Evolutionary conservation across 179 eudicot genomes (phyloP).

Genomic region (Sideroxylon spinosum): DNA sequence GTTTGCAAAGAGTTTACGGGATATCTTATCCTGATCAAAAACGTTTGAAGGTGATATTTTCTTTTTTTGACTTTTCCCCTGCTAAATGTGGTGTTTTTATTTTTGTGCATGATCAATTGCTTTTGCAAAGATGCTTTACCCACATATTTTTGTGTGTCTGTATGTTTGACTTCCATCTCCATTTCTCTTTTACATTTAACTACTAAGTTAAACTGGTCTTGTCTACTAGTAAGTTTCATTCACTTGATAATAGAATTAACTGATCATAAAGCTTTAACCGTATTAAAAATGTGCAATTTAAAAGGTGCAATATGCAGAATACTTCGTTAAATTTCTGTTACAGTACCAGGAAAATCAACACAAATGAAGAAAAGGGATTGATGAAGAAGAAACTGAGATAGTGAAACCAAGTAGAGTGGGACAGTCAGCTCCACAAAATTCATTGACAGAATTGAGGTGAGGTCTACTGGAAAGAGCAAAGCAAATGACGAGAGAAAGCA

Average conservation of each 20-base stretch:
- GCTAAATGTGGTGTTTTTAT: neutral
- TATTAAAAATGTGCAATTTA: neutral
- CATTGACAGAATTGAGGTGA: too few species aligned
- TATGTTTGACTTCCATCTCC: too few species aligned
- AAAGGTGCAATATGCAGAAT: neutral
- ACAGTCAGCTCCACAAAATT: too few species aligned
- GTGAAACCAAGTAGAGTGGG: too few species aligned
- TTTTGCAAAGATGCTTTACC: neutral
- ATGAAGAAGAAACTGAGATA: too few species aligned
- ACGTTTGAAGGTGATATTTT: constrained; percentile 57
- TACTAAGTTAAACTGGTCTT: neutral
- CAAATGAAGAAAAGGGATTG: too few species aligned
- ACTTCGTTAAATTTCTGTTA: neutral
- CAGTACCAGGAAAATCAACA: too few species aligned
- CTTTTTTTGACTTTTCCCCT: neutral
- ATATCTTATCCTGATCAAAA: constrained; percentile 85
- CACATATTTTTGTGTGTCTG: neutral
- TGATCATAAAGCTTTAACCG: too few species aligned
- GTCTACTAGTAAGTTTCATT: neutral
- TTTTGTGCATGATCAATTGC: too few species aligned
- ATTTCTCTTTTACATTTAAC: neutral
- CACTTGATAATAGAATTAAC: neutral
- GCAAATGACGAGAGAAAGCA: too few species aligned
- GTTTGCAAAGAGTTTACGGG: constrained; percentile 96
- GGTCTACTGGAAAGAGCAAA: too few species aligned